Evolutionary conservation across 345 rosid species (phyloP), one percentile per base, ranked within the genome.

Genomic region (Populus davidiana): DNA sequence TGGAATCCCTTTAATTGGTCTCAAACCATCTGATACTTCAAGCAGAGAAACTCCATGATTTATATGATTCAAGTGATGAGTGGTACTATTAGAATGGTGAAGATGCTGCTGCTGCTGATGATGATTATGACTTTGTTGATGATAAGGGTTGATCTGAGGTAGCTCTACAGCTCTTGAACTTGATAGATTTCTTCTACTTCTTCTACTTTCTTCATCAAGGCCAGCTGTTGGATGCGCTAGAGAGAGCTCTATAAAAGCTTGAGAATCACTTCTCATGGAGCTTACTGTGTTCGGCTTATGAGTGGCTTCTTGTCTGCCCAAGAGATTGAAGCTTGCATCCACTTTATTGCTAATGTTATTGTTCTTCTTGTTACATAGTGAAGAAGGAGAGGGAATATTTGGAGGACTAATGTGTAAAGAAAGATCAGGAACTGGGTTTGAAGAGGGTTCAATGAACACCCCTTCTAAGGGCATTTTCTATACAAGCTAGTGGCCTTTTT

Each of bases 1-100:
- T 3, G 97, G 97, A 81, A 91, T 89, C 73, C 97, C 97, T 80
- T 89, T 91, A 67, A 92, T 91, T 13, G 97, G 94, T 83, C 91
- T 86, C 63, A 85, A 67, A 64, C 87, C 85, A 31, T 85, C 88
- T n/a, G 85, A 78, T 64, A 73, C 81, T 65, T 82, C 89, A 6
- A 76, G 83, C 5, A 68, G 11, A 3, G 85, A 77, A 75, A 80
- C 84, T 64, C 87, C 87, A 44, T 75, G 80, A 35, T 78, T 71
- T 38, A 78, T 52, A 50, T 77, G 81, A 71, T 78, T 75, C 6
- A 78, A 70, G 39, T 81, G 79, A 31, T 43, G 5, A 29, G 59
- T 49, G 31, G 33, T 14, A 41, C 31, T 2, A 35, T 63, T 47
- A 31, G 29, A n/a, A 29, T 67, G 23, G 20, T 52, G 67, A 36